Percentiles rank a stretch among this genome's conserved stretches.
Evolutionary conservation across 75 land plant species (phyloP).

Genomic region (Pinus taeda): DNA sequence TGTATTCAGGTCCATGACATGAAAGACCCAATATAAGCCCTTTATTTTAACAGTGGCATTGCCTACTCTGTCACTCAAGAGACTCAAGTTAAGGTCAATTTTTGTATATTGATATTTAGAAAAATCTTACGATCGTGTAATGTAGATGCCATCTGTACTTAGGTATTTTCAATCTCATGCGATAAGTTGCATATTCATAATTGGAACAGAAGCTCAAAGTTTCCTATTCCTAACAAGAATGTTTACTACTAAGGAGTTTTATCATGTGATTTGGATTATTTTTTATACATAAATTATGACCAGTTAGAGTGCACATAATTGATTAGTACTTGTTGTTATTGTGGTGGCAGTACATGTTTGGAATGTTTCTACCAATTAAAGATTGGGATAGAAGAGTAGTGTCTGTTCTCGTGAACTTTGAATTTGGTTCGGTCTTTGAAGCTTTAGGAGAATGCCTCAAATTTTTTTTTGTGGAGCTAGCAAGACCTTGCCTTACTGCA

Average conservation of each 20-base stretch:
- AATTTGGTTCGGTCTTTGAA: conserved; percentile 61
- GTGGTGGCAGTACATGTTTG: too few relatives aligned
- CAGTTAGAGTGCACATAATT: too few relatives aligned
- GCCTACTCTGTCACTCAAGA: conserved; percentile 46
- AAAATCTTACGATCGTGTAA: neutral
- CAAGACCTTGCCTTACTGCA: conserved; percentile 40
- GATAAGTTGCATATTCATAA: conserved; percentile 26
- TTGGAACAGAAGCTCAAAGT: conserved; percentile 25
- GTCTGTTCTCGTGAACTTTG: conserved; percentile 48
- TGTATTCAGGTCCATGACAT: conserved; percentile 43
- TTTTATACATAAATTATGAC: too few relatives aligned
- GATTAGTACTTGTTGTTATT: too few relatives aligned
- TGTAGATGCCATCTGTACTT: neutral
- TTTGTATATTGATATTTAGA: neutral
- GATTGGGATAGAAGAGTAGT: conserved; percentile 62
- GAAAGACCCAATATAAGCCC: conserved; percentile 40
- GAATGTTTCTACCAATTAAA: neutral
- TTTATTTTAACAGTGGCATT: conserved; percentile 22
- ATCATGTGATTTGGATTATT: too few relatives aligned
- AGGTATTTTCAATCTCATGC: too few relatives aligned
- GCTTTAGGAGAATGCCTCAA: conserved; percentile 48
- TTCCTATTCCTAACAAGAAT: conserved; percentile 39
- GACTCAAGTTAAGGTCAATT: conserved; percentile 43
- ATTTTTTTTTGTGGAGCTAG: conserved; percentile 30
- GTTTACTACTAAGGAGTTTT: neutral